phyloP scores from a whole-genome alignment of 1,284 basidiomycete species.

The Gymnopus androsaceus region DNA sequence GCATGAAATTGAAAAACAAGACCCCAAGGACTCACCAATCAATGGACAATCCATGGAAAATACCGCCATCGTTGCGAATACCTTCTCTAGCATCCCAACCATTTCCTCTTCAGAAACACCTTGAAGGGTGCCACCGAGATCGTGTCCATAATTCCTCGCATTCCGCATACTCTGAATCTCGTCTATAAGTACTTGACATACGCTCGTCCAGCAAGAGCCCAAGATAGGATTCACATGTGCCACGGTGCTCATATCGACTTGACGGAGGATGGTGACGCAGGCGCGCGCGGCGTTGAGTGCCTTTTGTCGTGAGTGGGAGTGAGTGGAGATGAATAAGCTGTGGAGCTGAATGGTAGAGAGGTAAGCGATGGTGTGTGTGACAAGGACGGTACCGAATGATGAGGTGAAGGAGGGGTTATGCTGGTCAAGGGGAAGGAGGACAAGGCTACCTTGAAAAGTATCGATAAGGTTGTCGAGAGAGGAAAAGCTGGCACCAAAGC shows the following conservation, averaged over 20 bases:
- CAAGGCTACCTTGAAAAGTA: constrained; percentile 7
- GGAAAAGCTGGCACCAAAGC: neutral
- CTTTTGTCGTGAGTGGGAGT: constrained; percentile 4
- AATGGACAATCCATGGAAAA: constrained; percentile 13
- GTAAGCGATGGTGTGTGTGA: constrained; percentile 4
- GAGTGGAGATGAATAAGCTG: neutral
- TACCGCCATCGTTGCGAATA: constrained; percentile 14
- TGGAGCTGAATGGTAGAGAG: constrained; percentile 6
- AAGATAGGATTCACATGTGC: constrained; percentile 11
- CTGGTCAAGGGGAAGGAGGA: constrained; percentile 1
- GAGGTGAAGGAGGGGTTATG: constrained; percentile 2
- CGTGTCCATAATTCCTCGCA: neutral
- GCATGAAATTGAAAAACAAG: too few species aligned
- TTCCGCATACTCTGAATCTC: constrained; percentile 9
- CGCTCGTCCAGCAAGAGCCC: constrained; percentile 12
- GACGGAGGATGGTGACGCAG: constrained; percentile 9
- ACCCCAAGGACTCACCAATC: constrained; percentile 18
- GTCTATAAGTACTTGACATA: constrained; percentile 13
- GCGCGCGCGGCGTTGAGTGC: constrained; percentile 5
- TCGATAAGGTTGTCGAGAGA: constrained; percentile 14
- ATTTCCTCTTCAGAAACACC: constrained; percentile 1
- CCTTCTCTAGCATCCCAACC: constrained; percentile 7
- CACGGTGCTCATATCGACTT: constrained; percentile 8
- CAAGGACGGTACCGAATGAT: neutral
- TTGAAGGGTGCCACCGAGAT: neutral